These are phyloP conservation scores for Leptomonas seymouri DNA, from an alignment of 208 protist species.

Conservation along the genomic window DNA sequence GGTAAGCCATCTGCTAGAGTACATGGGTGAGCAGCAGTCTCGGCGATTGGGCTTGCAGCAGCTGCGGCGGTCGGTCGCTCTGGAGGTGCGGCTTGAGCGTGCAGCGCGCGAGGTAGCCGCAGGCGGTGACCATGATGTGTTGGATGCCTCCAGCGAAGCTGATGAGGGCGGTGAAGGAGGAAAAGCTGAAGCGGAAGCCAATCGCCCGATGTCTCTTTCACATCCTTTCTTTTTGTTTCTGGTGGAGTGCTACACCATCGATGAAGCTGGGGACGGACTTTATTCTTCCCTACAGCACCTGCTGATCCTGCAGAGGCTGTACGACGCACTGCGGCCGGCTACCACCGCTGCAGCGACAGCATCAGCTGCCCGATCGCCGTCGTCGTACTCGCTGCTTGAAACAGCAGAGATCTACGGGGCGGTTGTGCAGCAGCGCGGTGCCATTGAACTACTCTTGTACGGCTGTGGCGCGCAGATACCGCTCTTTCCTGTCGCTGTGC, in stretches of 20 bases:
- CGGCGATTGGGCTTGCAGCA: constrained; percentile 31
- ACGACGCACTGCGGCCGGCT: constrained; percentile 16
- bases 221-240: constrained; percentile 41
- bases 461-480: constrained; percentile 36
- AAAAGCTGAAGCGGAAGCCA: not conserved
- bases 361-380: not conserved
- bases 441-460: constrained; percentile 55
- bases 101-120: constrained; percentile 16
- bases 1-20: constrained; percentile 16
- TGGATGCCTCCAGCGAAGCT: not conserved
- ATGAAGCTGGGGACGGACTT: constrained; percentile 74
- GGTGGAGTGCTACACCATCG: constrained; percentile 46
- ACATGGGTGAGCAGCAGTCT: constrained; percentile 25
- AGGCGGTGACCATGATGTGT: not conserved
- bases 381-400: constrained; percentile 29
- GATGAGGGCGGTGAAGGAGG: not conserved
- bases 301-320: constrained; percentile 10
- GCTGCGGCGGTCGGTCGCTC: constrained; percentile 34
- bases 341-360: constrained; percentile 16
- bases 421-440: constrained; percentile 66
- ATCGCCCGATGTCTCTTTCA: not conserved
- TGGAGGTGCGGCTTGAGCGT: constrained; percentile 65
- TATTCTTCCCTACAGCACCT: constrained; percentile 28
- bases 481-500: not conserved
- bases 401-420: constrained; percentile 38